phyloP scores from a whole-genome alignment of 23 red algal genomes.

The Pyropia yezoensis region DNA sequence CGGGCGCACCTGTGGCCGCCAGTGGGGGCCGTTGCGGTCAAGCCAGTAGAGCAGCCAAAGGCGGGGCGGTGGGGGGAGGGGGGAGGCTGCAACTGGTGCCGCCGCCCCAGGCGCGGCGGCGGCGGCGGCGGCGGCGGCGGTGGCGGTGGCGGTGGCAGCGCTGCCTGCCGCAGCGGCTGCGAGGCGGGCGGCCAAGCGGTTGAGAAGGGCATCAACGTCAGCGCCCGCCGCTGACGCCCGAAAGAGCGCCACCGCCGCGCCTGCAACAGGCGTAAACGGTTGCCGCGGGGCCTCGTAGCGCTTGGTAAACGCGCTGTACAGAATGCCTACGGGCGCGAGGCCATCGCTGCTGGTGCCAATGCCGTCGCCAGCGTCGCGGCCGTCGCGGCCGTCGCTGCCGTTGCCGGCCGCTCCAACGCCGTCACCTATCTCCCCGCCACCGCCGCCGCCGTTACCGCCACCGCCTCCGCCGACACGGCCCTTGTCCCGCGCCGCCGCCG shows the following conservation, averaged over 20 bases:
- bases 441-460: no score
- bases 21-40: conserved; percentile 45
- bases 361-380: no score
- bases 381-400: no score
- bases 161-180: background rate
- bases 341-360: background rate
- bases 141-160: no score
- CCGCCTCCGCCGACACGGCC: no score
- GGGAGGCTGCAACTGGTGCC: no score
- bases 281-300: conserved; percentile 63
- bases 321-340: conserved; percentile 16
- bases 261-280: conserved; percentile 23
- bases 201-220: background rate
- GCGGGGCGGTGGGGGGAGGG: background rate
- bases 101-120: no score
- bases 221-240: background rate
- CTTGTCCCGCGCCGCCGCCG: no score
- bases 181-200: background rate
- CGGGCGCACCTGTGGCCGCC: conserved; percentile 40
- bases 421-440: no score
- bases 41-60: conserved; percentile 61
- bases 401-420: no score
- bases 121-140: no score
- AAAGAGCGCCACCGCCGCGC: conserved; percentile 15
- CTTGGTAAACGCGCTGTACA: conserved; percentile 53